phyloP scores from a whole-genome alignment of 2,329 filamentous ascomycete genomes.

The Alternaria consortialis region DNA sequence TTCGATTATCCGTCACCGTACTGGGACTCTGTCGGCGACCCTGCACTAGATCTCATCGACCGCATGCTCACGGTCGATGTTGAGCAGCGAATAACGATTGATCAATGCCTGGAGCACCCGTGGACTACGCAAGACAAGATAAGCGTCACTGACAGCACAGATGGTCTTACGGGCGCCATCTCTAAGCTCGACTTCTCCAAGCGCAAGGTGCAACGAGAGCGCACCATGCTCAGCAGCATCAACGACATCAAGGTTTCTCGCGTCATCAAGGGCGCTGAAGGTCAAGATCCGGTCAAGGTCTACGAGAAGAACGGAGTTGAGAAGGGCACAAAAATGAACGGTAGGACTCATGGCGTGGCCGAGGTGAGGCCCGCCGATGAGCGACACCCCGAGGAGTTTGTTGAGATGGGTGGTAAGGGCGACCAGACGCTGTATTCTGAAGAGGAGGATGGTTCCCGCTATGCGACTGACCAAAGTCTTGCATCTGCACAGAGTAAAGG shows the following conservation, averaged over 20 bases:
- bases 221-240: slow-evolving; percentile 83
- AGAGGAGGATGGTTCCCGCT: slow-evolving; percentile 62
- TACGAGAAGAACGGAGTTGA: slow-evolving; percentile 50
- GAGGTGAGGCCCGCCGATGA: slow-evolving; percentile 74
- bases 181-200: slow-evolving; percentile 82
- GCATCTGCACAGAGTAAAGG: slow-evolving; percentile 15
- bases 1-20: slow-evolving; percentile 98
- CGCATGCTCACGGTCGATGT: slow-evolving; percentile 91
- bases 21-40: slow-evolving; percentile 88
- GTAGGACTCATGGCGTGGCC: slow-evolving; percentile 32
- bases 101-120: slow-evolving; percentile 89
- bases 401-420: slow-evolving; percentile 84
- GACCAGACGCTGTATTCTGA: slow-evolving; percentile 77
- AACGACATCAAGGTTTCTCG: slow-evolving; percentile 75
- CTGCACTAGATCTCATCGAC: slow-evolving; percentile 92
- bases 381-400: slow-evolving; percentile 78
- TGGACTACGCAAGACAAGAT: slow-evolving; percentile 73
- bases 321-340: slow-evolving; percentile 31
- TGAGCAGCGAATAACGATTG: slow-evolving; percentile 82
- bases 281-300: slow-evolving; percentile 57
- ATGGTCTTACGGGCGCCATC: slow-evolving; percentile 88
- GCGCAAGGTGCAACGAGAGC: slow-evolving; percentile 80
- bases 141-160: slow-evolving; percentile 83
- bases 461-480: slow-evolving; percentile 35
- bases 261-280: slow-evolving; percentile 64